Evolutionary conservation across 257 asterid genomes (phyloP), one percentile per base, ranked within the genome.

Genomic region (Capsicum chinense): DNA sequence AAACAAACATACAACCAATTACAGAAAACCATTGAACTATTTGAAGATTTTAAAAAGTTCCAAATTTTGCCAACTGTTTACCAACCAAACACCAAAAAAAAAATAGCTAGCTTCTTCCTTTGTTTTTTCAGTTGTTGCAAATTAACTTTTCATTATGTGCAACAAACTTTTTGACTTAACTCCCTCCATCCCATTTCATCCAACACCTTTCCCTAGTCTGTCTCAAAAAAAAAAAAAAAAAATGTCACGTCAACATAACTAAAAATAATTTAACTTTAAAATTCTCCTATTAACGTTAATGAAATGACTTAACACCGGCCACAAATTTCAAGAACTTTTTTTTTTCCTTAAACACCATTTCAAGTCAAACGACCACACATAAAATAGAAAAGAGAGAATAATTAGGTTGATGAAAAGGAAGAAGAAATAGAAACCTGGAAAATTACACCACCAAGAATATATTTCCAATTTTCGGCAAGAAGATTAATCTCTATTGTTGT

Each of bases 401-500:
- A 39, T 39, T 3, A n/a, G 66, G 67, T 50, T 47, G 58, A 71
- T 47, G 37, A 19, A 47, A 57, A 68, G 11, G 37, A 81, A 35
- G 9, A 19, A 48, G 13, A 74, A 50, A 74, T 48, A 12, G 48
- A 68, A 64, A 90, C 92, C 91, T 95, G 98, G 56, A 88, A 89
- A 86, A 95, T 83, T 88, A 95, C 66, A 79, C 98, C 98, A 76
- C 94, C 97, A 70, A 95, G 83, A 83, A 95, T 86, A 91, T 92
- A 92, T 87, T 86, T 93, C 98, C 98, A 93, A 84, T 90, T 92
- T 37, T 93, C 96, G 1, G 90, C 92, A 85, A 95, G 98, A 76
- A 95, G 96, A 86, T 90, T 95, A 89, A 93, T 85, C 91, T 95
- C 98, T 56, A 93, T 92, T 35, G 91, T 74, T 63, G 79, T 86